Conservation (phyloP, 306 rosid species). For the Vigna radiata region DNA sequence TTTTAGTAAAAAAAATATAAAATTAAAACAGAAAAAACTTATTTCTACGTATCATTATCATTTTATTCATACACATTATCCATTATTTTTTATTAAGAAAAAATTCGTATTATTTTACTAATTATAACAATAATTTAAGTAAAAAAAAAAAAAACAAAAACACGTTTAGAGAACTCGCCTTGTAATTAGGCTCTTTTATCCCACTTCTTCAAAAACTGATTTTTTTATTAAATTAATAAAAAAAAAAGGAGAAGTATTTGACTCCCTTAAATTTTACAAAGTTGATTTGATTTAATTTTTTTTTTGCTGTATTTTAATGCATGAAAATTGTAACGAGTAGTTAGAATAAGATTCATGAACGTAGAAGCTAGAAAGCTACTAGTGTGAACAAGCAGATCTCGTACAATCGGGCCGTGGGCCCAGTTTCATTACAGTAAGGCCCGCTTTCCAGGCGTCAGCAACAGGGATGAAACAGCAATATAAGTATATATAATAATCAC, state of each 20-base stretch:
- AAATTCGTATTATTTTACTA: no score
- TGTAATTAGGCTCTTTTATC: no score
- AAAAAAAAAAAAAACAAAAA: no score
- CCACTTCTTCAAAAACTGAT: no score
- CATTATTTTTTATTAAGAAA: not conserved
- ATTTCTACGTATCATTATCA: not conserved
- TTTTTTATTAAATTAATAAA: no score
- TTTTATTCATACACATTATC: not conserved
- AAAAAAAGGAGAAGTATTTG: no score
- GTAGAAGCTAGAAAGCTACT: not conserved
- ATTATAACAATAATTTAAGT: no score
- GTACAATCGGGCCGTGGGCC: conserved; percentile 38
- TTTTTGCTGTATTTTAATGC: no score
- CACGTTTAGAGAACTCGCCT: no score
- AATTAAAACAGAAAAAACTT: not conserved
- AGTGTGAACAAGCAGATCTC: conserved; percentile 5
- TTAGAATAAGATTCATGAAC: not conserved
- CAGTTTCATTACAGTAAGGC: not conserved
- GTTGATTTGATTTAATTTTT: no score
- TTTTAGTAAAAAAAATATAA: not conserved
- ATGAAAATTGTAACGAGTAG: no score
- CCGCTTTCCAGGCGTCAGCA: conserved; percentile 17
- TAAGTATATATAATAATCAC: not conserved
- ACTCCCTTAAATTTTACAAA: no score
- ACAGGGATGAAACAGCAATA: not conserved